A percentile compares a stretch with the other conserved stretches of the same genome.
Conservation (phyloP, 108 stramenopile species). For the Cyclotella atomus region DNA sequence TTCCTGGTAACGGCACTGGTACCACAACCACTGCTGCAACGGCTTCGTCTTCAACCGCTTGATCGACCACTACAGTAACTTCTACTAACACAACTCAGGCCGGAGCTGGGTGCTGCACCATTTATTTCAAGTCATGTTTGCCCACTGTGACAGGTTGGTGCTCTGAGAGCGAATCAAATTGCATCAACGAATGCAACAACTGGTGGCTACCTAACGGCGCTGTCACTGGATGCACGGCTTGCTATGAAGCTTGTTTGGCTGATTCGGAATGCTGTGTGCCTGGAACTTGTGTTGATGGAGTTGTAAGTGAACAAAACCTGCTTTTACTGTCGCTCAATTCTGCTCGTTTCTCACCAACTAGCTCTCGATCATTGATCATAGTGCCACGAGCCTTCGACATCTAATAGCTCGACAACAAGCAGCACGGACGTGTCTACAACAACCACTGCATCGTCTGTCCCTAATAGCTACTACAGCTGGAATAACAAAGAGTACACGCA, state of each 20-base stretch:
- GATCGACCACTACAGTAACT: neutral
- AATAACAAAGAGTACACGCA: neutral
- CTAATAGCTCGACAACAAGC: too few species aligned
- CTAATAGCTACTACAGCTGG: neutral
- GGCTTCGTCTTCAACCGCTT: neutral
- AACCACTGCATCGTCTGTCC: too few species aligned
- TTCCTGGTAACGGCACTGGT: neutral
- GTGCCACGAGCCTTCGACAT: too few species aligned
- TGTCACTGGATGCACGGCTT: neutral
- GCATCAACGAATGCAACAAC: neutral
- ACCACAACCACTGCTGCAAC: neutral
- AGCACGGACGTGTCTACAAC: too few species aligned
- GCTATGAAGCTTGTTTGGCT: neutral
- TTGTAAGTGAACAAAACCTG: too few species aligned
- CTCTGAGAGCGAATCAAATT: neutral
- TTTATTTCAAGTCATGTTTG: neutral
- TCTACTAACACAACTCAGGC: neutral
- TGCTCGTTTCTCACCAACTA: too few species aligned
- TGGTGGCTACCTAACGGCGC: neutral
- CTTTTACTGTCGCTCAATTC: too few species aligned
- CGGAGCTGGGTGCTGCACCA: neutral
- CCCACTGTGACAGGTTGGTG: neutral
- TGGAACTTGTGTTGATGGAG: neutral
- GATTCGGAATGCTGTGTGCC: neutral
- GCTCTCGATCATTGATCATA: too few species aligned